Evolutionary conservation across 768 basidiomycete species (phyloP).

Genomic region (Tubosaeta sp.): DNA sequence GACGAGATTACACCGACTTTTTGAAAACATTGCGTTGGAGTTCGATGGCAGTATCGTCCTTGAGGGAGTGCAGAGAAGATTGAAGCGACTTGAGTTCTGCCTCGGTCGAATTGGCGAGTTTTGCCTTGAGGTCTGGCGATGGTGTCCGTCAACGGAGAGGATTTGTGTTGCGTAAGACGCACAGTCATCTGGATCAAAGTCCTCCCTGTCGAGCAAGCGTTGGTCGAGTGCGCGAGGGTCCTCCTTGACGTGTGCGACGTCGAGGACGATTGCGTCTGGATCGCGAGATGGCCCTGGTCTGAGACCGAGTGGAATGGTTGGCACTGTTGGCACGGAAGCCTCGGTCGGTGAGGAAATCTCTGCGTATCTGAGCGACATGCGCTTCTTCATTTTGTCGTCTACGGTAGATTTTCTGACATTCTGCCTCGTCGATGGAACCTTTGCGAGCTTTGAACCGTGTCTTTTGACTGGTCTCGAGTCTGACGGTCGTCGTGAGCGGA

Average conservation of each 20-base stretch:
- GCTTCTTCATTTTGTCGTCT: conserved; percentile 93
- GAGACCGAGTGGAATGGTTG: conserved; percentile 47
- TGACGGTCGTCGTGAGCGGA: conserved; percentile 50
- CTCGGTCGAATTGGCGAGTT: conserved; percentile 86
- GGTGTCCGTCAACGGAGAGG: conserved; percentile 1
- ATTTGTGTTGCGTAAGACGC: conserved; percentile 29
- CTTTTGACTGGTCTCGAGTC: conserved; percentile 37
- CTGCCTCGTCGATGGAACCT: conserved; percentile 28
- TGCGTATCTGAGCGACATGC: conserved; percentile 93
- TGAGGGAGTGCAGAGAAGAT: conserved; percentile 66
- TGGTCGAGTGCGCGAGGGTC: conserved; percentile 60
- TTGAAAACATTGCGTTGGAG: conserved; percentile 93
- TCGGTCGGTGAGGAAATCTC: conserved; percentile 74
- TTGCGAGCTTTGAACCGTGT: conserved; percentile 29
- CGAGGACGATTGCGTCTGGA: conserved; percentile 47
- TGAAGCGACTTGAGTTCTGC: conserved; percentile 73
- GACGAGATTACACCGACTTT: conserved; percentile 49
- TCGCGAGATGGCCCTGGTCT: conserved; percentile 35
- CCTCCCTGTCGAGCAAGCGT: conserved; percentile 64
- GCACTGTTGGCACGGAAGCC: conserved; percentile 50
- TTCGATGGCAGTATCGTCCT: conserved; percentile 71
- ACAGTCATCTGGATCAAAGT: conserved; percentile 90
- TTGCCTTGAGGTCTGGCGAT: conserved; percentile 66
- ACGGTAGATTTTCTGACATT: conserved; percentile 47
- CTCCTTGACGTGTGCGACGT: conserved; percentile 38